Evolutionary conservation across 768 basidiomycete species (phyloP).

Genomic region (Boletellus ananiceps): DNA sequence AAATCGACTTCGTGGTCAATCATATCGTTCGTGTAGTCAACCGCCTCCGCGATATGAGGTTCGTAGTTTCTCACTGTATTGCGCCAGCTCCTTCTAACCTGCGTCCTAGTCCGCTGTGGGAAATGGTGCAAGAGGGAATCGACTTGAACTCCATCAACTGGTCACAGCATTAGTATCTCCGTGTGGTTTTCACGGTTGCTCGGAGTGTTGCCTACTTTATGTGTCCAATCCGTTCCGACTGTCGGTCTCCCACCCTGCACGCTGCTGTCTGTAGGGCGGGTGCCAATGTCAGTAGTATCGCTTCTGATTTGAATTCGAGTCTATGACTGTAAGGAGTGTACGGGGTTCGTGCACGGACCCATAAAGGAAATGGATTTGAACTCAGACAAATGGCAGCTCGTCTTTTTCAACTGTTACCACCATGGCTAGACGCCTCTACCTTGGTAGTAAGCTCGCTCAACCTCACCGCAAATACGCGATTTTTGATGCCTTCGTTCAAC

Average conservation of each 20-base stretch:
- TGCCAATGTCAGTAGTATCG: neutral
- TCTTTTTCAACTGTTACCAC: conserved; percentile 32
- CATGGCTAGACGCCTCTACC: conserved; percentile 84
- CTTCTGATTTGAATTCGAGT: neutral
- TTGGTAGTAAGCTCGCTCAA: conserved; percentile 58
- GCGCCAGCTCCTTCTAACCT: conserved; percentile 8
- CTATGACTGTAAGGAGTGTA: conserved; percentile 4
- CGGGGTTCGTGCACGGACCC: conserved; percentile 31
- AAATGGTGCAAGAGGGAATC: conserved; percentile 99
- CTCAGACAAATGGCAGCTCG: conserved; percentile 26
- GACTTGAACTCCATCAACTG: conserved; percentile 94
- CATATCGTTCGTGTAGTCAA: conserved; percentile 87
- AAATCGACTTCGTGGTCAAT: conserved; percentile 89
- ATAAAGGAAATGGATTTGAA: conserved; percentile 29
- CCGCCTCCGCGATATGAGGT: conserved; percentile 92
- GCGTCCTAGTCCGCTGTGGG: conserved; percentile 80
- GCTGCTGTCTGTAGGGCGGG: neutral
- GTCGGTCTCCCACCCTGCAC: neutral
- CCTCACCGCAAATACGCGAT: conserved; percentile 3
- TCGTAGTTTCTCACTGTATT: conserved; percentile 14
- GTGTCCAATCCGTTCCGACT: conserved; percentile 11
- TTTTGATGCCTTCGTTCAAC: neutral
- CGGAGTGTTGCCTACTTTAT: conserved; percentile 9
- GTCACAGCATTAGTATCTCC: conserved; percentile 54
- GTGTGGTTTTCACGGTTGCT: conserved; percentile 7